Base-by-base conservation (phyloP, 2,329 filamentous ascomycete species). In the Dactylellina drechsleri region DNA sequence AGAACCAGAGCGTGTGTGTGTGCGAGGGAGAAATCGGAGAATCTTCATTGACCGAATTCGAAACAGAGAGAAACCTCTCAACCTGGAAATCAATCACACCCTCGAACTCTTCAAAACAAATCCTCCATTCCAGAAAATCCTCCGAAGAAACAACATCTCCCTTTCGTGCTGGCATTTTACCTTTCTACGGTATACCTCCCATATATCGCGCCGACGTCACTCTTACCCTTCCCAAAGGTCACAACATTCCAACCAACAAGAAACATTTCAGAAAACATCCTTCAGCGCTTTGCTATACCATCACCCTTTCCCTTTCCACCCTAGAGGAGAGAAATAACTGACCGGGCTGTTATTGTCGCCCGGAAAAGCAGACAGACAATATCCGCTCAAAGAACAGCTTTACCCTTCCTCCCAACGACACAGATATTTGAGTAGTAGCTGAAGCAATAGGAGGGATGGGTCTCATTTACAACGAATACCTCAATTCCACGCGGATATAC, bases 401-500 rank as follows among this genome's bases (percentile, higher is more conserved):
- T 41, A 20, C 52, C 13, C 41, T 47, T 47, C 7, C 13, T 36
- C 31, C 31, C 12, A 40, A 31, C 36, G 45, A 20, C 23, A 43
- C 12, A 31, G 26, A 66, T 31, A 59, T 12, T 6, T 47, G 61
- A 18, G 45, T 56, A 59, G 16, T 49, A 49, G 74, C 73, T 77
- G 80, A 57, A 18, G 45, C 50, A 59, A 15, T 49, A 49, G 74
- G 74, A 77, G 80, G 81, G 71, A 97, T 97, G 93, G 93, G 93
- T 78, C 89, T 97, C 79, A 86, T 90, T 74, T 97, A 97, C 85
- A 97, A 97, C 84, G 89, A 91, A 76, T 97, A 97, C 82, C 89
- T 97, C 78, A 92, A 89, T 82, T 91, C 91, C 81, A 88, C 86
- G 83, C 92, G 92, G 83, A 94, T 97, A 81, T 96, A 95, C 82